These are phyloP conservation scores for Fragilariopsis cylindrus DNA, from an alignment of 108 stramenopile genomes.

Conservation along the genomic window DNA sequence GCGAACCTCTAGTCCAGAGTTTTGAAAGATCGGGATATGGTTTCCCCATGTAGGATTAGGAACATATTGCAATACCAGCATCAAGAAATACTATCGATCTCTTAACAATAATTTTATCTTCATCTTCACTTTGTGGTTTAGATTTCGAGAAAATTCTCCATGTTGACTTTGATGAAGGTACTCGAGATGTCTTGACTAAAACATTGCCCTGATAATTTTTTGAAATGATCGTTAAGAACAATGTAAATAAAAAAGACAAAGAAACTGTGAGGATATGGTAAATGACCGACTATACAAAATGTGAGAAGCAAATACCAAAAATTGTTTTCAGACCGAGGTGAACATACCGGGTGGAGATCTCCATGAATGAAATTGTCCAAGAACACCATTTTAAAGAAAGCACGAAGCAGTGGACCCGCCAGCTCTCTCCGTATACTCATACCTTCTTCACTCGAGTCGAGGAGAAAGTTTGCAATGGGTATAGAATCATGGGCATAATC, in stretches of 20 bases:
- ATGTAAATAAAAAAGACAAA: too few relatives aligned
- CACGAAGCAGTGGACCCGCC: conserved; percentile 72
- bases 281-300: not conserved
- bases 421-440: conserved; percentile 51
- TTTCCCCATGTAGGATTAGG: conserved; percentile 95
- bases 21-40: conserved; percentile 93
- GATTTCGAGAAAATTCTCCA: not conserved
- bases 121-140: not conserved
- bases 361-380: conserved; percentile 57
- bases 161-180: not conserved
- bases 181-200: conserved; percentile 24
- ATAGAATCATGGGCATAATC: conserved; percentile 61
- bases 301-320: not conserved
- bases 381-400: conserved; percentile 93
- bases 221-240: not conserved
- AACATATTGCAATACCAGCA: conserved; percentile 91
- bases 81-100: conserved; percentile 83
- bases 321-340: conserved; percentile 29
- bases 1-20: conserved; percentile 90
- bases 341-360: conserved; percentile 73
- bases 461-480: conserved; percentile 69
- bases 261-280: conserved; percentile 11
- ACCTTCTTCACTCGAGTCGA: conserved; percentile 58
- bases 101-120: conserved; percentile 2
- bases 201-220: conserved; percentile 32